These are phyloP conservation scores for Penicillium fuscoglaucum DNA, from an alignment of 2,329 filamentous ascomycete species.

Conservation along the genomic window DNA sequence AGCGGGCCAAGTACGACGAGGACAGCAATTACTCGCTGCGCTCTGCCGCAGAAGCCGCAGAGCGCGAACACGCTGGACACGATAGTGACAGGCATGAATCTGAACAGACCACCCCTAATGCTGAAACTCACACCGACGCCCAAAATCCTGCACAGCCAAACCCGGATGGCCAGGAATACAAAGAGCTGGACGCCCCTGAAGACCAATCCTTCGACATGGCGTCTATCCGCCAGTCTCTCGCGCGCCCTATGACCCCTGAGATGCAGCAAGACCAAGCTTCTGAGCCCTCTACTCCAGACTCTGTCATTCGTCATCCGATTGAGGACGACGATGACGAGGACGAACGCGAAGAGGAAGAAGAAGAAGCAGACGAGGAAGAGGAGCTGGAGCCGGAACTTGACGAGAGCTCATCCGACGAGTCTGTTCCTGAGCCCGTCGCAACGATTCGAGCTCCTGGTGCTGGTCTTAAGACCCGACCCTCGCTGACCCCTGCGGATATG, in stretches of 20 bases:
- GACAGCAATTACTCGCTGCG: constrained; percentile 57
- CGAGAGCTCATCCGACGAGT: constrained; percentile 47
- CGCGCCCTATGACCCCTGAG: constrained; percentile 50
- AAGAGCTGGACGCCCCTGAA: constrained; percentile 19
- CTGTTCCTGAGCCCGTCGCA: constrained; percentile 77
- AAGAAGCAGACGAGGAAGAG: constrained; percentile 17
- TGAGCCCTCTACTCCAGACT: constrained; percentile 76
- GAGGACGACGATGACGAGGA: constrained; percentile 44
- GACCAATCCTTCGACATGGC: constrained; percentile 37
- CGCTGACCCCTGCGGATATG: constrained; percentile 81
- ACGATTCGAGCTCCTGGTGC: constrained; percentile 88
- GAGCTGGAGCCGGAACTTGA: constrained; percentile 39
- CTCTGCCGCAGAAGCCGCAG: constrained; percentile 31
- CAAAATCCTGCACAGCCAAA: constrained; percentile 18
- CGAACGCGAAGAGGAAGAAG: constrained; percentile 4
- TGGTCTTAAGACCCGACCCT: constrained; percentile 84
- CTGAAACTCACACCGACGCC: constrained; percentile 11
- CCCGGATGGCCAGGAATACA: constrained; percentile 41
- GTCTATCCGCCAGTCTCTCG: constrained; percentile 40
- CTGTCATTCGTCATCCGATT: constrained; percentile 79
- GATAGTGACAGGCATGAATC: constrained; percentile 33
- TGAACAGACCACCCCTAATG: constrained; percentile 36
- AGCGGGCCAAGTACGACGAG: constrained; percentile 52
- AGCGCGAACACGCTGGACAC: constrained; percentile 7
- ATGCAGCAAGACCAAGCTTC: constrained; percentile 59